Percentiles rank a stretch among this genome's conserved stretches.
Evolutionary conservation across 2,329 filamentous ascomycete genomes (phyloP).

Genomic region (Cytospora piceicola): DNA sequence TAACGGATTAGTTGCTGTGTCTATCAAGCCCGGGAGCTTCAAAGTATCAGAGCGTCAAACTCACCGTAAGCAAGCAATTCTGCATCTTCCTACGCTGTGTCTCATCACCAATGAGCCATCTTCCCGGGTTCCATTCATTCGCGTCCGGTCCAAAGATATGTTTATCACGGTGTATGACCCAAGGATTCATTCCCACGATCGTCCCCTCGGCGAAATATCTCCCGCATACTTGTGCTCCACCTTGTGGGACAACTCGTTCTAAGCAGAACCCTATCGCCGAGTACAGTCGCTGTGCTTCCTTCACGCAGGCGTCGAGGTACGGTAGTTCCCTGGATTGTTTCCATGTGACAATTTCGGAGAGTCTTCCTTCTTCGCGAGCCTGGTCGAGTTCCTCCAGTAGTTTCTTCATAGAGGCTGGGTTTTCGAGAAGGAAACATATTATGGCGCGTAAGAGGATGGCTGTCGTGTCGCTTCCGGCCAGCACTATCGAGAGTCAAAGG

Average conservation of each 20-base stretch:
- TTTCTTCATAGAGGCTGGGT: slow-evolving; percentile 52
- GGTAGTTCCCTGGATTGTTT: slow-evolving; percentile 56
- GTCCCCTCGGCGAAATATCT: slow-evolving; percentile 62
- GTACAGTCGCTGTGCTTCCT: slow-evolving; percentile 12
- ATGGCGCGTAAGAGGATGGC: slow-evolving; percentile 63
- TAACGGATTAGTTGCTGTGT: neutral
- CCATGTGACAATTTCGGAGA: slow-evolving; percentile 46
- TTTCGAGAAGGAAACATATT: slow-evolving; percentile 64
- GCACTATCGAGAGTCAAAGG: slow-evolving; percentile 8
- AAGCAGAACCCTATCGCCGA: slow-evolving; percentile 35
- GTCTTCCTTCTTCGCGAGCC: slow-evolving; percentile 34
- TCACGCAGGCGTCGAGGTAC: slow-evolving; percentile 54
- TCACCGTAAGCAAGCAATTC: slow-evolving; percentile 4
- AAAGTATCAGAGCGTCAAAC: neutral
- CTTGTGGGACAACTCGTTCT: slow-evolving; percentile 34
- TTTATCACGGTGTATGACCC: slow-evolving; percentile 61
- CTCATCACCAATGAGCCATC: slow-evolving; percentile 47
- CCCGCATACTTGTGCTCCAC: slow-evolving; percentile 46
- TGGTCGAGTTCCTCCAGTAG: slow-evolving; percentile 59
- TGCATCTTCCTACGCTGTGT: neutral
- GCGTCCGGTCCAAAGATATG: slow-evolving; percentile 61
- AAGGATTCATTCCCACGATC: slow-evolving; percentile 47
- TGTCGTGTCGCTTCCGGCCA: slow-evolving; percentile 65
- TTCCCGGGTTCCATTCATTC: slow-evolving; percentile 59
- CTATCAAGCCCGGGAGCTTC: neutral